phyloP scores from a whole-genome alignment of 2,329 filamentous ascomycete genomes.

The Ilyonectria mors-panacis region DNA sequence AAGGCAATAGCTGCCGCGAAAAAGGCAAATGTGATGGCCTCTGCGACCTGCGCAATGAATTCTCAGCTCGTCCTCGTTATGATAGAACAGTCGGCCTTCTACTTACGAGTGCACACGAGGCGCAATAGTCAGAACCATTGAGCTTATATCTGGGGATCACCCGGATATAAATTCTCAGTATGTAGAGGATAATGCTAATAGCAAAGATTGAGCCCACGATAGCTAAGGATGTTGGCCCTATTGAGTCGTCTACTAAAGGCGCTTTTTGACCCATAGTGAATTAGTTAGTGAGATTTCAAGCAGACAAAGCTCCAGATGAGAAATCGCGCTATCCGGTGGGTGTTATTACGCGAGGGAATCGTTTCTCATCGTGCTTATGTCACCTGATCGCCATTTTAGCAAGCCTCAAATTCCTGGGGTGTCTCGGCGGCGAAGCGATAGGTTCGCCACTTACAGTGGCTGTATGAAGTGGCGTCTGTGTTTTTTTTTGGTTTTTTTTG shows the following conservation, averaged over 20 bases:
- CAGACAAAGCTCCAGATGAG: no score
- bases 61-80: not conserved
- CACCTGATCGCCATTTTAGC: no score
- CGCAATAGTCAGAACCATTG: not conserved
- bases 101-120: not conserved
- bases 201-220: not conserved
- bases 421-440: no score
- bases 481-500: no score
- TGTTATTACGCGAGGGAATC: no score
- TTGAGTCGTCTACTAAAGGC: not conserved
- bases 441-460: no score
- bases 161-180: not conserved
- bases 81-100: not conserved
- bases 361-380: no score
- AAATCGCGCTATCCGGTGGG: no score
- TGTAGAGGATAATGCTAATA: not conserved
- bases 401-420: no score
- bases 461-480: no score
- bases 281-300: not conserved
- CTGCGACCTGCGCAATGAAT: not conserved
- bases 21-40: not conserved
- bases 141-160: not conserved
- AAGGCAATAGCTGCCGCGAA: not conserved
- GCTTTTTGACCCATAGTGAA: not conserved
- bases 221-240: not conserved